phyloP scores from a whole-genome alignment of 495 filamentous ascomycete genomes.

The Podospora anserina region DNA sequence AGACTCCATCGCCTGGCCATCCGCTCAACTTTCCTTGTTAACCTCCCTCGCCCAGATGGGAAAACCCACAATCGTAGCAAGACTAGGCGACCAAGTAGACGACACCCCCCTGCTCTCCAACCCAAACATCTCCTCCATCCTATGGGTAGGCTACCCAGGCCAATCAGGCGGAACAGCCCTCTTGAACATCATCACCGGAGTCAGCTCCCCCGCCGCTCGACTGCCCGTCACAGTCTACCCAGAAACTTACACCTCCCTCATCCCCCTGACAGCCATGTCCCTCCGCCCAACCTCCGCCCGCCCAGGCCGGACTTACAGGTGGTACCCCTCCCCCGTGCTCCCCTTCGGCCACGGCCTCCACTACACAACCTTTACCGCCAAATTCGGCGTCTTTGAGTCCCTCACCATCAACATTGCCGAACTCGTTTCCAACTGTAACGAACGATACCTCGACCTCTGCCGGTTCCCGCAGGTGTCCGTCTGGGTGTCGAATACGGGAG shows the following conservation, averaged over 20 bases:
- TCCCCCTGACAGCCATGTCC: conserved; percentile 43
- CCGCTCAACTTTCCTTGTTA: conserved; percentile 38
- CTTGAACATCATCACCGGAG: conserved; percentile 51
- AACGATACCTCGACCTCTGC: conserved; percentile 37
- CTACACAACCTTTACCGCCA: conserved; percentile 49
- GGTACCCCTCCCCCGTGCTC: conserved; percentile 36
- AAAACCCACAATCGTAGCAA: conserved; percentile 41
- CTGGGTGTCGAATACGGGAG: conserved; percentile 49
- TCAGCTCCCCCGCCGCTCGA: conserved; percentile 53
- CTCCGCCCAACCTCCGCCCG: conserved; percentile 30
- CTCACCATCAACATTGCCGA: conserved; percentile 22
- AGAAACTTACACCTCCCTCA: conserved; percentile 36
- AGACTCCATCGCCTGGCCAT: conserved; percentile 40
- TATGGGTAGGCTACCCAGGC: conserved; percentile 55
- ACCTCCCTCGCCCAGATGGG: conserved; percentile 30
- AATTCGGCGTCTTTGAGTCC: conserved; percentile 13
- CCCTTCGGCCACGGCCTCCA: conserved; percentile 52
- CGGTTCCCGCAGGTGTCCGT: conserved; percentile 42
- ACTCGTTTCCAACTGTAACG: conserved; percentile 24
- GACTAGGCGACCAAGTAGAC: conserved; percentile 55
- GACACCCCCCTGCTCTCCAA: conserved; percentile 48
- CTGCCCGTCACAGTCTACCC: conserved; percentile 58
- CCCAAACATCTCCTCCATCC: conserved; percentile 50
- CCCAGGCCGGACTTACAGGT: conserved; percentile 47
- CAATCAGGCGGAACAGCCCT: conserved; percentile 54